Conservation (phyloP, 2,329 filamentous ascomycete genomes). For the Amylocarpus encephaloides region DNA sequence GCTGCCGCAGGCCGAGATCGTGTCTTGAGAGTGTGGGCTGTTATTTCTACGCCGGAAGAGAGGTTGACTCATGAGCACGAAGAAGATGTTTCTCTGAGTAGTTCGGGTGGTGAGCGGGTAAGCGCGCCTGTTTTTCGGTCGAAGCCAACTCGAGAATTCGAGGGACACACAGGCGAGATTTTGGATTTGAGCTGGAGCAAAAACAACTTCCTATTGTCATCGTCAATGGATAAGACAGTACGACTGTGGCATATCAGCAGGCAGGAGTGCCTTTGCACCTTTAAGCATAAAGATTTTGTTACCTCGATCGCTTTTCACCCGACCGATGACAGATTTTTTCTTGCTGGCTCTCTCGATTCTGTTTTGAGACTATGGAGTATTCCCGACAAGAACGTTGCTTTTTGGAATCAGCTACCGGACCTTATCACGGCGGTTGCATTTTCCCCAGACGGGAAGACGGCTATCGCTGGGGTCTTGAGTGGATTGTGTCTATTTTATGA, state of each 20-base stretch:
- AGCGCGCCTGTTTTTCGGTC: slow-evolving; percentile 86
- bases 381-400: slow-evolving; percentile 89
- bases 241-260: slow-evolving; percentile 87
- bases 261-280: slow-evolving; percentile 81
- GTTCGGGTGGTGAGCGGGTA: slow-evolving; percentile 55
- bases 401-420: slow-evolving; percentile 67
- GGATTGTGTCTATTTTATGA: slow-evolving; percentile 88
- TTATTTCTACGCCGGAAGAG: slow-evolving; percentile 77
- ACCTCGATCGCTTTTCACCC: slow-evolving; percentile 94
- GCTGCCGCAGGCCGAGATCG: slow-evolving; percentile 89
- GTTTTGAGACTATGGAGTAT: slow-evolving; percentile 93
- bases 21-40: slow-evolving; percentile 80
- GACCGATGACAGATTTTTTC: slow-evolving; percentile 89
- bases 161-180: slow-evolving; percentile 78
- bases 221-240: slow-evolving; percentile 97
- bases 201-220: slow-evolving; percentile 93
- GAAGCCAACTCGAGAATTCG: slow-evolving; percentile 72
- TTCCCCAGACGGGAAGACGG: slow-evolving; percentile 81
- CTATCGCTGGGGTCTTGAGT: slow-evolving; percentile 80
- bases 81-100: slow-evolving; percentile 43
- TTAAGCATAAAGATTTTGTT: slow-evolving; percentile 92
- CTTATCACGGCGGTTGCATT: slow-evolving; percentile 94
- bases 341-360: slow-evolving; percentile 85
- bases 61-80: slow-evolving; percentile 67
- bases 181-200: slow-evolving; percentile 97